phyloP scores from a whole-genome alignment of 495 filamentous ascomycete species.

The Delitschia confertaspora region DNA sequence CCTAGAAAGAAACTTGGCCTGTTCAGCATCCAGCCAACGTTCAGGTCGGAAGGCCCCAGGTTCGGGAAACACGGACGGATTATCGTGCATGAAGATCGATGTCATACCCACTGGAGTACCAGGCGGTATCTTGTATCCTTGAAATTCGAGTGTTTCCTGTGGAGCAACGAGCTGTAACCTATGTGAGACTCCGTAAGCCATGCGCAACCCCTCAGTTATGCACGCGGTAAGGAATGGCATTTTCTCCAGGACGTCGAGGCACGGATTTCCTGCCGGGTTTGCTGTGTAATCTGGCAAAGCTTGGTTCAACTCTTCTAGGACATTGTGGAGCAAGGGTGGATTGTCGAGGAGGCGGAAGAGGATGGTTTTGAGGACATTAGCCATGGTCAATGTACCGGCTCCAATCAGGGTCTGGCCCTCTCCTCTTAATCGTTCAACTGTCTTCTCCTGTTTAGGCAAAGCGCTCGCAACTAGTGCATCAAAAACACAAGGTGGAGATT shows the following conservation, averaged over 20 bases:
- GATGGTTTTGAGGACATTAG: constrained; percentile 15
- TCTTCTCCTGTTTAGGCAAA: constrained; percentile 16
- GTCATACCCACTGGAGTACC: constrained; percentile 25
- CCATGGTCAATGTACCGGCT: constrained; percentile 15
- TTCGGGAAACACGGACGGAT: constrained; percentile 21
- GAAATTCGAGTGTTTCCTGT: neutral
- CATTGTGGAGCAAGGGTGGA: constrained; percentile 1
- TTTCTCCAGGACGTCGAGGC: constrained; percentile 24
- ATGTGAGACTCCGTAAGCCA: neutral
- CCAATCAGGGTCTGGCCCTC: constrained; percentile 14
- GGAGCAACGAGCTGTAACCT: neutral
- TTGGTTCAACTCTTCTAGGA: neutral
- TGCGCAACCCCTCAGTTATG: constrained; percentile 25
- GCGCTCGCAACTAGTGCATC: neutral
- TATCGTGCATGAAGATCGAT: constrained; percentile 21
- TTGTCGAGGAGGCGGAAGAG: constrained; percentile 30
- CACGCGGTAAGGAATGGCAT: constrained; percentile 32
- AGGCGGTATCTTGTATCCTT: constrained; percentile 6
- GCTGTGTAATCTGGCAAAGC: neutral
- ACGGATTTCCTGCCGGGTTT: neutral
- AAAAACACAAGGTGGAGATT: constrained; percentile 7
- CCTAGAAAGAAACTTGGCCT: constrained; percentile 2
- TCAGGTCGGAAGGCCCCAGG: constrained; percentile 22
- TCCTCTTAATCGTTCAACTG: constrained; percentile 3
- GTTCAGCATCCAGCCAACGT: constrained; percentile 23